Percentiles rank a stretch among this genome's conserved stretches.
Evolutionary conservation across 2,329 filamentous ascomycete genomes (phyloP).

Genomic region (Pseudogymnoascus sp.): DNA sequence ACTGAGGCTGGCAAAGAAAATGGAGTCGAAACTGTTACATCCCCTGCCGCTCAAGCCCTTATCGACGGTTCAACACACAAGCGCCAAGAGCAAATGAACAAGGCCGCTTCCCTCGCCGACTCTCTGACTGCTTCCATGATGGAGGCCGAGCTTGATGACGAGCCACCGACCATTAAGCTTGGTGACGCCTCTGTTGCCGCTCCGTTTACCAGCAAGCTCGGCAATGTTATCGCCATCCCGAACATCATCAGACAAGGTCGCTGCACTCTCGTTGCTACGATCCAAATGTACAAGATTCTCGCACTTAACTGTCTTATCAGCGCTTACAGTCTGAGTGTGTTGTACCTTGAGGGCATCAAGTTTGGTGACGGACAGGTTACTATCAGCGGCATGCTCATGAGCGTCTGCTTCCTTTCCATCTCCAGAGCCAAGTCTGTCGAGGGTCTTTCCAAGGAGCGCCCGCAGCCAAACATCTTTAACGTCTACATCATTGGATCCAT

Average conservation of each 20-base stretch:
- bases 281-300: conserved; percentile 99
- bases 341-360: conserved; percentile 98
- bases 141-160: conserved; percentile 77
- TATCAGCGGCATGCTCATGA: conserved; percentile 99
- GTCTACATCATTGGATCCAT: conserved; percentile 97
- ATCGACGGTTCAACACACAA: conserved; percentile 43
- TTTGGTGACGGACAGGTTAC: conserved; percentile 98
- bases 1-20: conserved; percentile 45
- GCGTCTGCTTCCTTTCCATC: conserved; percentile 96
- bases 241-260: conserved; percentile 98
- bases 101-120: conserved; percentile 73
- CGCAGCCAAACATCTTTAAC: conserved; percentile 98
- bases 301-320: conserved; percentile 96
- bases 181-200: conserved; percentile 96
- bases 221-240: conserved; percentile 92
- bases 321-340: conserved; percentile 90
- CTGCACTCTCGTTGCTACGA: conserved; percentile 94
- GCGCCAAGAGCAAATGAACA: conserved; percentile 58
- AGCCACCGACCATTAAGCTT: conserved; percentile 92
- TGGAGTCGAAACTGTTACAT: conserved; percentile 55
- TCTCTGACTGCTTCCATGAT: conserved; percentile 81
- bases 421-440: conserved; percentile 96
- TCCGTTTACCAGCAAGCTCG: conserved; percentile 94
- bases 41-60: conserved; percentile 54
- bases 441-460: conserved; percentile 88